A percentile compares a stretch with the other conserved stretches of the same genome.
phyloP scores from a whole-genome alignment of 192 early-diverging fungal genomes.

The Umbelopsis vinacea region DNA sequence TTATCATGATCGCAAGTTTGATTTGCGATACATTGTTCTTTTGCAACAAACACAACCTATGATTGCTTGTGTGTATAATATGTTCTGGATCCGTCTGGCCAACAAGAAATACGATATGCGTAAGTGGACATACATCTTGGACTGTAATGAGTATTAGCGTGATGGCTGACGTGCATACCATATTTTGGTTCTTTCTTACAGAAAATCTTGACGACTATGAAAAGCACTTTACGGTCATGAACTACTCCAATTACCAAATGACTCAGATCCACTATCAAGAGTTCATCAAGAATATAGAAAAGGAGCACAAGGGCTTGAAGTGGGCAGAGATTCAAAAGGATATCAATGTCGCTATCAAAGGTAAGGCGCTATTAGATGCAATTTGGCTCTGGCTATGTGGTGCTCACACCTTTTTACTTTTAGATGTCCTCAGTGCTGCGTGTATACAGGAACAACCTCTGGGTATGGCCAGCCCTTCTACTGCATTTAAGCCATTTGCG shows the following conservation, averaged over 20 bases:
- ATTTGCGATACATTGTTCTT: slow-evolving; percentile 51
- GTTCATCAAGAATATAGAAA: slow-evolving; percentile 56
- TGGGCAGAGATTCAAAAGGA: slow-evolving; percentile 48
- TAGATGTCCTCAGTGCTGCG: slow-evolving; percentile 49
- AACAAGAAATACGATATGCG: slow-evolving; percentile 42
- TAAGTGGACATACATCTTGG: neutral
- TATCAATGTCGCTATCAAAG: slow-evolving; percentile 53
- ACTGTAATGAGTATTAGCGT: neutral
- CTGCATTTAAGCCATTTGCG: slow-evolving; percentile 43
- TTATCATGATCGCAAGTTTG: slow-evolving; percentile 56
- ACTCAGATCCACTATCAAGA: slow-evolving; percentile 49
- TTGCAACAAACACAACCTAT: slow-evolving; percentile 48
- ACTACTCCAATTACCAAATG: slow-evolving; percentile 52
- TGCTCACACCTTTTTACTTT: neutral
- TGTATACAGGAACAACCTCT: slow-evolving; percentile 47
- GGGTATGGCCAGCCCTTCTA: slow-evolving; percentile 35
- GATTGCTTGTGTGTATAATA: slow-evolving; percentile 45
- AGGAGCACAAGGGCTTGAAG: slow-evolving; percentile 44
- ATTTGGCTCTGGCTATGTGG: neutral
- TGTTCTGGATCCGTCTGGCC: slow-evolving; percentile 57
- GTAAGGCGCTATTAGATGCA: neutral
- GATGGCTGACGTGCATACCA: neutral
- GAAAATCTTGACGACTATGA: slow-evolving; percentile 52
- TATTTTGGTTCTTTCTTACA: slow-evolving; percentile 20
- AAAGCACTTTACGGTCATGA: slow-evolving; percentile 55